Percentiles rank a stretch among this genome's conserved stretches.
Evolutionary conservation across 2,329 filamentous ascomycete genomes (phyloP).

Genomic region (Neonectria punicea): DNA sequence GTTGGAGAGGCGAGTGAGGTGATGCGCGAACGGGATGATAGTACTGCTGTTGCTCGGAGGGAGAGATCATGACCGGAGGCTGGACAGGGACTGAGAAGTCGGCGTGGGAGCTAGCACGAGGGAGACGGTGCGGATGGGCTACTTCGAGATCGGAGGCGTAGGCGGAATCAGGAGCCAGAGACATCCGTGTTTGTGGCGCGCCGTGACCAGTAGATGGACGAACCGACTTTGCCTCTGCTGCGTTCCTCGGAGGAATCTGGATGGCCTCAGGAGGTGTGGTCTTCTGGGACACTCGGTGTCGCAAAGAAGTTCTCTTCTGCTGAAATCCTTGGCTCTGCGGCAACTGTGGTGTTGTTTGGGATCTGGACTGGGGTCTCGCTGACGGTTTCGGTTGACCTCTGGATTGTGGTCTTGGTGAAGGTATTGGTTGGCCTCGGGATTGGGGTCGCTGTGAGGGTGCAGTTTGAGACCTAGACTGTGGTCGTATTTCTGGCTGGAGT

Average conservation of each 20-base stretch:
- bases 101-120: conserved; percentile 49
- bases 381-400: conserved; percentile 27
- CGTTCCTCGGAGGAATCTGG: conserved; percentile 58
- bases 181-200: conserved; percentile 46
- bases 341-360: conserved; percentile 4
- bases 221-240: conserved; percentile 32
- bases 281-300: conserved; percentile 65
- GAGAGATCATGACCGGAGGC: conserved; percentile 45
- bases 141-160: conserved; percentile 60
- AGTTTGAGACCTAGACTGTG: conserved; percentile 23
- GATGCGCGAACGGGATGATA: conserved; percentile 72
- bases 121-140: conserved; percentile 46
- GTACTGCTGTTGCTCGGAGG: conserved; percentile 58
- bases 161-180: conserved; percentile 56
- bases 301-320: conserved; percentile 58
- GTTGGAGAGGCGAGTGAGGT: conserved; percentile 72
- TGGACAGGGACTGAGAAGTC: conserved; percentile 40
- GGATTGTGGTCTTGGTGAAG: conserved; percentile 16
- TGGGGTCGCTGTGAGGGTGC: conserved; percentile 30
- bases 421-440: conserved; percentile 11
- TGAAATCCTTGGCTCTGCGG: conserved; percentile 32
- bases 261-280: conserved; percentile 64
- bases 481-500: conserved; percentile 31
- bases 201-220: conserved; percentile 47
- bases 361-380: conserved; percentile 33